Conservation (phyloP, 2,329 filamentous ascomycete genomes). For the Sporothrix brasiliensis region DNA sequence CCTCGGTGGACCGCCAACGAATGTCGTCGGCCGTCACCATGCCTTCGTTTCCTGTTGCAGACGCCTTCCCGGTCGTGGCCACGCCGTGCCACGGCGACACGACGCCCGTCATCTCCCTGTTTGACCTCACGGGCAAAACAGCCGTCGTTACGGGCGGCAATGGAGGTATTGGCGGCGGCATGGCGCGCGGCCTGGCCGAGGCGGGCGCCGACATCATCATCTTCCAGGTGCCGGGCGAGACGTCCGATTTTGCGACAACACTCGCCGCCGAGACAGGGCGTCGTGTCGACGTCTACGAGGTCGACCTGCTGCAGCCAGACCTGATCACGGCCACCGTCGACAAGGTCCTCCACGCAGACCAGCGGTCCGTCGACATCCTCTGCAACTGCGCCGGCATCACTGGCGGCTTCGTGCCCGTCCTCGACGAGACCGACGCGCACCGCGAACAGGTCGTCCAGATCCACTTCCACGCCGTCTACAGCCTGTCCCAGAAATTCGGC, state of each 20-base stretch:
- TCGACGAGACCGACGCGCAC: slow-evolving; percentile 23
- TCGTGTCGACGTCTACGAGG: slow-evolving; percentile 16
- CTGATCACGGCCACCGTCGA: not conserved
- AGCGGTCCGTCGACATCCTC: not conserved
- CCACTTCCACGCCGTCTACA: slow-evolving; percentile 26
- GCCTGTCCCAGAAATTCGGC: slow-evolving; percentile 4
- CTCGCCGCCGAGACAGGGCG: not conserved
- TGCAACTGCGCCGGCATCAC: slow-evolving; percentile 12
- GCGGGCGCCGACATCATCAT: slow-evolving; percentile 32
- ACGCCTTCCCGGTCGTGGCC: slow-evolving; percentile 3
- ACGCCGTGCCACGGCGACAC: slow-evolving; percentile 23
- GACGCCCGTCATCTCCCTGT: slow-evolving; percentile 25
- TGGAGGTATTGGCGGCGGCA: slow-evolving; percentile 25
- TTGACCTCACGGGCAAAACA: slow-evolving; percentile 22
- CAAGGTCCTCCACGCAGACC: not conserved
- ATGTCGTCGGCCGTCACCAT: not conserved
- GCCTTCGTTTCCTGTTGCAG: slow-evolving; percentile 21
- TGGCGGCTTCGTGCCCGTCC: slow-evolving; percentile 5
- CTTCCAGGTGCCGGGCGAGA: slow-evolving; percentile 34
- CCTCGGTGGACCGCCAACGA: no score
- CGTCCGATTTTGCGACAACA: slow-evolving; percentile 27
- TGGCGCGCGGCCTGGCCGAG: slow-evolving; percentile 22
- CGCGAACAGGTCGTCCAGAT: slow-evolving; percentile 24
- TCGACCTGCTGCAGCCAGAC: slow-evolving; percentile 2
- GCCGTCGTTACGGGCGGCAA: slow-evolving; percentile 24